Evolutionary conservation across 2,329 filamentous ascomycete species (phyloP).

Genomic region (Coniochaeta sp.): DNA sequence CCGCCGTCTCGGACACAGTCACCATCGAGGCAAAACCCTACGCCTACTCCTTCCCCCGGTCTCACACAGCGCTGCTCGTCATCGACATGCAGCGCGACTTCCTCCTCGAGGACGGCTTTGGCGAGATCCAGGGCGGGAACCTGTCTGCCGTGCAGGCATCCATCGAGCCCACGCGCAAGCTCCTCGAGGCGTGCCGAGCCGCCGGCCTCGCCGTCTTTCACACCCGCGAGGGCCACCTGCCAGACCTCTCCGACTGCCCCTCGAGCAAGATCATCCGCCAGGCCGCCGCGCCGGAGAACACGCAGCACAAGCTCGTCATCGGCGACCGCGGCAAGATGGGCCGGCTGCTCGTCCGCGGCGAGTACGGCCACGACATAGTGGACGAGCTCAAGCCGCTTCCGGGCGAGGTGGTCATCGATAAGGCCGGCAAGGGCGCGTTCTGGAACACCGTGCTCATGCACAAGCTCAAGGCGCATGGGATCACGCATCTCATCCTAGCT

Average conservation of each 20-base stretch:
- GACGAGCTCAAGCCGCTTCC: conserved; percentile 40
- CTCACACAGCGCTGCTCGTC: conserved; percentile 37
- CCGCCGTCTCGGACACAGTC: not conserved
- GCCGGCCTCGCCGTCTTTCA: conserved; percentile 32
- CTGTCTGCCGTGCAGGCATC: conserved; percentile 22
- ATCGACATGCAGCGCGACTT: conserved; percentile 48
- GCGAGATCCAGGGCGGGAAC: conserved; percentile 34
- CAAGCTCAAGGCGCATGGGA: conserved; percentile 40
- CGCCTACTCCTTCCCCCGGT: conserved; percentile 21
- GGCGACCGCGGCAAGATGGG: conserved; percentile 43
- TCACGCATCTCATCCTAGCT: conserved; percentile 46
- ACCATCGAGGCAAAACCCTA: conserved; percentile 7
- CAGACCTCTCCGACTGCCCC: conserved; percentile 41
- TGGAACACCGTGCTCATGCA: conserved; percentile 47
- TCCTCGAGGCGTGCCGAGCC: conserved; percentile 29
- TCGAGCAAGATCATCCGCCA: conserved; percentile 40
- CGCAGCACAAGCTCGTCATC: conserved; percentile 27
- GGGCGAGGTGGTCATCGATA: conserved; percentile 45
- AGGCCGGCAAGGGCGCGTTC: conserved; percentile 48
- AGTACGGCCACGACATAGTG: conserved; percentile 45
- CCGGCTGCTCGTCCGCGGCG: conserved; percentile 38
- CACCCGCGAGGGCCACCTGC: conserved; percentile 42
- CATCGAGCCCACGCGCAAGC: conserved; percentile 29
- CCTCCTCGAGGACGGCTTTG: conserved; percentile 33
- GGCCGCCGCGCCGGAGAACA: conserved; percentile 28